Percentiles rank a stretch among this genome's conserved stretches.
These are phyloP conservation scores for Viola pubescens DNA, from an alignment of 441 rosid genomes.

Conservation along the genomic window DNA sequence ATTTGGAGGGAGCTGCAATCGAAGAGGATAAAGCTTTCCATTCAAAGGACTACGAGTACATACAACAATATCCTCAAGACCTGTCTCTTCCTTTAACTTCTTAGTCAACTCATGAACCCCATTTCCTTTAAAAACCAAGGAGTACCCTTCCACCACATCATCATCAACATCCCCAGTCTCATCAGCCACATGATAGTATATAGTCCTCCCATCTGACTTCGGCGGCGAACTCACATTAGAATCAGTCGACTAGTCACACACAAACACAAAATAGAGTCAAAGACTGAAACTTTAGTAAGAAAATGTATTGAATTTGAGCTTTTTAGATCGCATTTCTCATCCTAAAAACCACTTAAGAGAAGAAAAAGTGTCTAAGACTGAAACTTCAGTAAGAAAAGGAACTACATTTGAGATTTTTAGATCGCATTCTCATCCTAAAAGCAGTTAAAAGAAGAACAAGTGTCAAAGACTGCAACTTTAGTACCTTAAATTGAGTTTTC, in stretches of 20 bases:
- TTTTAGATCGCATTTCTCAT: neutral
- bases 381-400: neutral
- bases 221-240: constrained; percentile 46
- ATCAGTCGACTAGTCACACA: constrained; percentile 43
- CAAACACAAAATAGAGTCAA: neutral
- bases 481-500: neutral
- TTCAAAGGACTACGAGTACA: constrained; percentile 82
- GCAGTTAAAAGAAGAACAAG: neutral
- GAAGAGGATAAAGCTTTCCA: constrained; percentile 69
- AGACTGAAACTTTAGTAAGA: neutral
- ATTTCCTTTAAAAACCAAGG: constrained; percentile 66
- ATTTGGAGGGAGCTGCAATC: constrained; percentile 89
- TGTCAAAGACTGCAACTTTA: neutral
- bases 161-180: constrained; percentile 61
- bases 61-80: constrained; percentile 57
- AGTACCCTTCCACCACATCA: constrained; percentile 39
- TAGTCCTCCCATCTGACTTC: constrained; percentile 65
- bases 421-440: neutral
- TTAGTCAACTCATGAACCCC: constrained; percentile 58
- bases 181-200: constrained; percentile 68
- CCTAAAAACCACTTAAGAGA: neutral
- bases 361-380: neutral
- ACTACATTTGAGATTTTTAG: neutral
- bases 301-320: too few species aligned
- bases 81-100: constrained; percentile 58